Percentiles rank a stretch among this genome's conserved stretches.
Evolutionary conservation across 257 asterid genomes (phyloP).

Genomic region (Solanum habrochaites): DNA sequence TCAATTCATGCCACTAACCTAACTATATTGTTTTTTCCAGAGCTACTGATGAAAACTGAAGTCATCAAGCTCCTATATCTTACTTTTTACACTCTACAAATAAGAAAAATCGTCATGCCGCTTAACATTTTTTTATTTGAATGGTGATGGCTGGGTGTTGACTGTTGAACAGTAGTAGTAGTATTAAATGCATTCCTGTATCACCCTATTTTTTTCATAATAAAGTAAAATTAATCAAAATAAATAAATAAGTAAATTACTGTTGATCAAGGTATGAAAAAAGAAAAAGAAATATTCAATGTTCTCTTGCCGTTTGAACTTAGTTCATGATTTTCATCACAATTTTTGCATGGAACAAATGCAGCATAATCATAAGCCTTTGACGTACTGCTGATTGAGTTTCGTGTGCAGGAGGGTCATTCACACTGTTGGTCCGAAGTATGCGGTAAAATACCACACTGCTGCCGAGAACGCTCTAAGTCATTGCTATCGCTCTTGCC

Average conservation of each 20-base stretch:
- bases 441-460: conserved; percentile 91
- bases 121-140: background rate
- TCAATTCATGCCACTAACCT: background rate
- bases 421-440: conserved; percentile 98
- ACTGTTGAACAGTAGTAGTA: background rate
- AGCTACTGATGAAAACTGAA: background rate
- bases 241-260: background rate
- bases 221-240: background rate
- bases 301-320: background rate
- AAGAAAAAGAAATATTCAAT: background rate
- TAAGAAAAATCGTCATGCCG: background rate
- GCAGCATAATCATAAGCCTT: background rate
- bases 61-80: background rate
- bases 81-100: background rate
- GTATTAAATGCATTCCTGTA: background rate
- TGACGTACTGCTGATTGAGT: background rate
- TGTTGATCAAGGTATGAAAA: background rate
- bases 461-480: conserved; percentile 99
- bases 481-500: conserved; percentile 74
- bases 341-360: background rate
- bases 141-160: background rate
- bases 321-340: background rate
- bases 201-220: background rate
- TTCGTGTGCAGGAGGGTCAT: conserved; percentile 75
- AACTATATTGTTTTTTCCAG: background rate